phyloP scores from a whole-genome alignment of 331 rosid species.

The Spiraea crenata region DNA sequence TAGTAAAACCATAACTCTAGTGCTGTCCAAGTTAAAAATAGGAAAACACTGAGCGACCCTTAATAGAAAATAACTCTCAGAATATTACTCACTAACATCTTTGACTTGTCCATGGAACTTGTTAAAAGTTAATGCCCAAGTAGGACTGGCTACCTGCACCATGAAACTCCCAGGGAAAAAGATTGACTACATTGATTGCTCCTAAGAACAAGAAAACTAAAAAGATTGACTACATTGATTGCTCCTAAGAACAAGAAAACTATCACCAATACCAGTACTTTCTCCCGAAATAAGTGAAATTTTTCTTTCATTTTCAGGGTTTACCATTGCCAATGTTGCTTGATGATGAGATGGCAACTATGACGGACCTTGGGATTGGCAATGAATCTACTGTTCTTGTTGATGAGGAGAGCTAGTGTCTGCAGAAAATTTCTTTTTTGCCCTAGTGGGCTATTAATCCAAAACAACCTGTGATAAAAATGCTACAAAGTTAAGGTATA shows the following conservation, averaged over 20 bases:
- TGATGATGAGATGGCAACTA: constrained; percentile 68
- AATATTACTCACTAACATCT: background rate
- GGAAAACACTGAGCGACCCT: background rate
- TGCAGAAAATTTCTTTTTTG: background rate
- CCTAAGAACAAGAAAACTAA: background rate
- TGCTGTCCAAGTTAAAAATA: background rate
- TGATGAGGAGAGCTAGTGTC: constrained; percentile 59
- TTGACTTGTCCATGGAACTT: background rate
- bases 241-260: background rate
- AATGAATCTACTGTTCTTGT: constrained; percentile 66
- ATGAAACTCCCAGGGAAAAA: background rate
- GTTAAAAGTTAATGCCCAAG: background rate
- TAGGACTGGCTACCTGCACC: no score
- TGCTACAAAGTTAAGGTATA: background rate
- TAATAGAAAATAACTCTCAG: background rate
- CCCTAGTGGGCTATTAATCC: background rate
- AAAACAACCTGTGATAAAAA: no score
- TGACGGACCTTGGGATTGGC: constrained; percentile 69
- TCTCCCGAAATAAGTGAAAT: background rate
- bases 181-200: background rate
- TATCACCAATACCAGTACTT: background rate
- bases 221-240: background rate
- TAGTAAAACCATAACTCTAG: background rate
- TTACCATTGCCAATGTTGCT: constrained; percentile 74
- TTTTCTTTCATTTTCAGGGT: constrained; percentile 50